A percentile compares a stretch with the other conserved stretches of the same genome.
These are phyloP conservation scores for Botrytis porri DNA, from an alignment of 2,329 filamentous ascomycete genomes.

Conservation along the genomic window DNA sequence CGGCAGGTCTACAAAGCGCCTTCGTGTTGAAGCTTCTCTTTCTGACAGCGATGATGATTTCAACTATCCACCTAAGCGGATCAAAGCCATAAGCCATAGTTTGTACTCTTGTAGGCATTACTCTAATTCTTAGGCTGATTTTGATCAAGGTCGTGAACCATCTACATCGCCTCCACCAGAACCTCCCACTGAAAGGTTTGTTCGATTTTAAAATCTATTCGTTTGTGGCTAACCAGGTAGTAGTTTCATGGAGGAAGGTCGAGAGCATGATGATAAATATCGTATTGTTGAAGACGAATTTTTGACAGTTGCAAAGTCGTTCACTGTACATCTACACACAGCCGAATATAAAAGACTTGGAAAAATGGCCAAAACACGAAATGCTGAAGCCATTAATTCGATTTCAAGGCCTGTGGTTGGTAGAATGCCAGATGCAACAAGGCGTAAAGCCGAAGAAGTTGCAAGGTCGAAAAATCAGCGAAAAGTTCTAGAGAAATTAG, in stretches of 20 bases:
- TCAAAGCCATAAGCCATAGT: background rate
- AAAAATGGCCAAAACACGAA: constrained; percentile 51
- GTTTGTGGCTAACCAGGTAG: background rate
- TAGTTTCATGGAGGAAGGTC: constrained; percentile 57
- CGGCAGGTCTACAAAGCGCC: constrained; percentile 23
- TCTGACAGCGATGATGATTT: constrained; percentile 2
- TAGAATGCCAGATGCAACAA: constrained; percentile 35
- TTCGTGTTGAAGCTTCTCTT: constrained; percentile 15
- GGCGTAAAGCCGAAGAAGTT: constrained; percentile 38
- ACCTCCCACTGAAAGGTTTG: constrained; percentile 47
- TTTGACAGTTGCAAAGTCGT: constrained; percentile 61
- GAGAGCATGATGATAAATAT: constrained; percentile 67
- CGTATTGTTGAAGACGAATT: constrained; percentile 87
- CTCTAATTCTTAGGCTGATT: background rate
- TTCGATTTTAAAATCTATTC: background rate
- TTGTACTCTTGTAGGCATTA: background rate
- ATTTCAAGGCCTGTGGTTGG: constrained; percentile 42
- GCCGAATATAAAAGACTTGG: constrained; percentile 72
- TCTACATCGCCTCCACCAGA: constrained; percentile 54
- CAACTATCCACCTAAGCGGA: background rate
- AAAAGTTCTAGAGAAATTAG: constrained; percentile 32
- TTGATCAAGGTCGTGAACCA: constrained; percentile 38
- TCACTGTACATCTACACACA: constrained; percentile 73
- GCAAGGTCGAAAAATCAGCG: constrained; percentile 41
- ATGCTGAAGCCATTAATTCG: constrained; percentile 46